Percentiles rank a stretch among this genome's conserved stretches.
phyloP scores from a whole-genome alignment of 306 rosid species.

The Morella rubra region DNA sequence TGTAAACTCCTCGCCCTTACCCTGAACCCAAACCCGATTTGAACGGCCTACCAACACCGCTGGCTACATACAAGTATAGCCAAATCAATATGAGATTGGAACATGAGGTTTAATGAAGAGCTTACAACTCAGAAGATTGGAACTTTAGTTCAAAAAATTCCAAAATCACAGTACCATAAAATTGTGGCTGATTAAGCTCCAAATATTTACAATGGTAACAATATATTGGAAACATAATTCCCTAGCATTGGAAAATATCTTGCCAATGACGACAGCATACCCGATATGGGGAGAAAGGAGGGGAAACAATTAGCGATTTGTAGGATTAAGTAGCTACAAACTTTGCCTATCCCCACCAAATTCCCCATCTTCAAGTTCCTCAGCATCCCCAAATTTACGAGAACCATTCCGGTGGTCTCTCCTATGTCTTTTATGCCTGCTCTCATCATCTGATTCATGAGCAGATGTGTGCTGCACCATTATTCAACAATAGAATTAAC shows the following conservation, averaged over 20 bases:
- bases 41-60: too few relatives aligned
- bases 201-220: conserved; percentile 8
- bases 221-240: neutral
- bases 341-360: conserved; percentile 64
- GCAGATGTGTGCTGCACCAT: conserved; percentile 65
- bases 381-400: conserved; percentile 58
- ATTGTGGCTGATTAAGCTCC: neutral
- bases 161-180: neutral
- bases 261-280: conserved; percentile 3
- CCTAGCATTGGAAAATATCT: conserved; percentile 15
- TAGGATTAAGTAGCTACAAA: conserved; percentile 48
- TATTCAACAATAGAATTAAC: neutral
- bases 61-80: too few relatives aligned
- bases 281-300: neutral
- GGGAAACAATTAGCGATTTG: neutral
- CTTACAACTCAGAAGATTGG: neutral
- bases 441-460: conserved; percentile 73
- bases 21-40: too few relatives aligned
- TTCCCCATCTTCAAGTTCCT: conserved; percentile 79
- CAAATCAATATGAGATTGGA: neutral
- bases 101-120: neutral
- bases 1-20: too few relatives aligned
- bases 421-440: conserved; percentile 73
- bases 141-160: neutral
- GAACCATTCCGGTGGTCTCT: conserved; percentile 68